Conservation (phyloP, 1,284 basidiomycete genomes). For the Malassezia nana region DNA sequence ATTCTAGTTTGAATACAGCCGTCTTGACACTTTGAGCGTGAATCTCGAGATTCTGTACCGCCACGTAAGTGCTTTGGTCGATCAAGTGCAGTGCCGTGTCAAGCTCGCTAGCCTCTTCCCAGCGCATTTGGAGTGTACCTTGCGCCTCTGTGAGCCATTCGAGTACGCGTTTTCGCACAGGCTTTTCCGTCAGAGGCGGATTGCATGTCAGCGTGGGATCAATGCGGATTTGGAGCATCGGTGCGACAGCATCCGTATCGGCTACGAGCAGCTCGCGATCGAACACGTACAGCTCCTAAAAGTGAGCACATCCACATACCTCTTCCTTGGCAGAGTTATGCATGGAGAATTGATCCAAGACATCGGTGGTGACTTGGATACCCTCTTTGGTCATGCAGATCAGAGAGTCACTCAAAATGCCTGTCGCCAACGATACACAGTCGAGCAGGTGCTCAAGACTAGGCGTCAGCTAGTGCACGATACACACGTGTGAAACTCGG, state of each 20-base stretch:
- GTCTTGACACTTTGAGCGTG: slow-evolving; percentile 35
- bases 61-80: slow-evolving; percentile 32
- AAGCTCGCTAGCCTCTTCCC: slow-evolving; percentile 15
- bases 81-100: slow-evolving; percentile 26
- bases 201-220: slow-evolving; percentile 17
- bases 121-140: slow-evolving; percentile 8
- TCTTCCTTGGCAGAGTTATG: background rate
- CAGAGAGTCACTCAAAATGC: slow-evolving; percentile 36
- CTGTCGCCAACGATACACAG: slow-evolving; percentile 40
- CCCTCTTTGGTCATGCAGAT: slow-evolving; percentile 45
- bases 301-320: background rate
- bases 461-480: background rate
- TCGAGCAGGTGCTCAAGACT: slow-evolving; percentile 40
- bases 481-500: slow-evolving; percentile 28
- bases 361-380: slow-evolving; percentile 33
- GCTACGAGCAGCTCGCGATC: slow-evolving; percentile 42
- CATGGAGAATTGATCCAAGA: slow-evolving; percentile 24
- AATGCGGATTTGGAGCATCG: slow-evolving; percentile 28
- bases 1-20: slow-evolving; percentile 23
- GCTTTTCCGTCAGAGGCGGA: background rate
- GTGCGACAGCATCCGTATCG: slow-evolving; percentile 30
- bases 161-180: slow-evolving; percentile 15
- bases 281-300: slow-evolving; percentile 38
- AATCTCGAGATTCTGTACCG: slow-evolving; percentile 33
- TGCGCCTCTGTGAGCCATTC: slow-evolving; percentile 22